Percentiles rank a stretch among this genome's conserved stretches.
These are phyloP conservation scores for Zygoascus sp. DNA, from an alignment of 1,139 yeast species.

Conservation along the genomic window DNA sequence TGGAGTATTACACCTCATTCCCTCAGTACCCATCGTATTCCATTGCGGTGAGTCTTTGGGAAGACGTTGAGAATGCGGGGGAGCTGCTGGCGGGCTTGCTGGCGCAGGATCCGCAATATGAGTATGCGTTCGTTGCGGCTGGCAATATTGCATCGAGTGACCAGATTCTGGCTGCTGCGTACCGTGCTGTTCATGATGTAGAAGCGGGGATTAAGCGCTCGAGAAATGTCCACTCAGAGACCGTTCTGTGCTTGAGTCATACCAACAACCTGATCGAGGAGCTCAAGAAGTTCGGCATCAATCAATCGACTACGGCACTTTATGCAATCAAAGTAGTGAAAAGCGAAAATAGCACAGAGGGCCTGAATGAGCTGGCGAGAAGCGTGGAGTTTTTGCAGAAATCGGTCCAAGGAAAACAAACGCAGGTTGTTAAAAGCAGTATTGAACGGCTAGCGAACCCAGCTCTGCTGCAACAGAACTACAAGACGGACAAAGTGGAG, in stretches of 20 bases:
- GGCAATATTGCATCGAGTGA: constrained; percentile 41
- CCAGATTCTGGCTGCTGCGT: constrained; percentile 47
- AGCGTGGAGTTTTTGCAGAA: constrained; percentile 14
- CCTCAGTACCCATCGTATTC: constrained; percentile 44
- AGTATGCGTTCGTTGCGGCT: constrained; percentile 50
- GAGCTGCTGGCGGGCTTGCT: constrained; percentile 39
- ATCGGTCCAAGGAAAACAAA: constrained; percentile 21
- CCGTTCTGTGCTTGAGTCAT: constrained; percentile 50
- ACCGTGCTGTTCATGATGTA: constrained; percentile 46
- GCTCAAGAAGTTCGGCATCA: constrained; percentile 44
- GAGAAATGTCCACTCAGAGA: constrained; percentile 49
- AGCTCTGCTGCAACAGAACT: constrained; percentile 36
- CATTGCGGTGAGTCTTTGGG: constrained; percentile 39
- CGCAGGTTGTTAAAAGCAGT: constrained; percentile 29
- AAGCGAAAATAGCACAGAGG: neutral
- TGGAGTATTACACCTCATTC: constrained; percentile 20
- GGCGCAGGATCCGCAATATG: constrained; percentile 37
- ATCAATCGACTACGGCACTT: constrained; percentile 36
- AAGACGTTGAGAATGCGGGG: constrained; percentile 42
- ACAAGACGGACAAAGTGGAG: constrained; percentile 12
- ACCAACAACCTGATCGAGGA: constrained; percentile 48
- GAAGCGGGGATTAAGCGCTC: constrained; percentile 43
- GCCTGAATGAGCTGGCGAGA: constrained; percentile 9
- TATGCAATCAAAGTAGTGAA: constrained; percentile 38
- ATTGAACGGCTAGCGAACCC: constrained; percentile 34